These are phyloP conservation scores for Fusarium coicis DNA, from an alignment of 2,329 filamentous ascomycete genomes.

Conservation along the genomic window DNA sequence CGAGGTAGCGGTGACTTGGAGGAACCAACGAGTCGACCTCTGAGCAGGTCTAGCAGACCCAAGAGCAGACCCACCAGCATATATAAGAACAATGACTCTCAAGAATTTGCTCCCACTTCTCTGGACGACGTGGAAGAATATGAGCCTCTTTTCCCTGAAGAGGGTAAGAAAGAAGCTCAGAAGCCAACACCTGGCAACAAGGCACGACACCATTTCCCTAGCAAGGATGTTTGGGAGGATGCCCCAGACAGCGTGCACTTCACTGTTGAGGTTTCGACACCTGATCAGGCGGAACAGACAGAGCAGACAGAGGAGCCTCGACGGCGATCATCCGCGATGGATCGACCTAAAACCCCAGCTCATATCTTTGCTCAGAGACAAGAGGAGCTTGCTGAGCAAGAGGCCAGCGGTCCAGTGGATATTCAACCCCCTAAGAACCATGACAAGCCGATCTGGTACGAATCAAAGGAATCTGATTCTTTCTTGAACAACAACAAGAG, in stretches of 20 bases:
- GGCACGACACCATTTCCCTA: constrained; percentile 81
- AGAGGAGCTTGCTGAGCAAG: constrained; percentile 71
- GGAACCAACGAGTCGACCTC: constrained; percentile 69
- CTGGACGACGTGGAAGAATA: constrained; percentile 93
- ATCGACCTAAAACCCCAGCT: constrained; percentile 64
- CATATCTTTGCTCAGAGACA: constrained; percentile 74
- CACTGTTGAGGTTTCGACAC: constrained; percentile 85
- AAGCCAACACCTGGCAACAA: constrained; percentile 57
- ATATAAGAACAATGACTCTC: constrained; percentile 64
- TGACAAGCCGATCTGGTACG: constrained; percentile 57
- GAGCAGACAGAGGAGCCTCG: constrained; percentile 54
- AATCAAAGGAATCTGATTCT: constrained; percentile 54
- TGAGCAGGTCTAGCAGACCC: constrained; percentile 56
- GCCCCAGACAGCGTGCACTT: constrained; percentile 85
- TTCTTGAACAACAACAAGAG: constrained; percentile 61
- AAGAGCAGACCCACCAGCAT: constrained; percentile 63
- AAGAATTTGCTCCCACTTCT: constrained; percentile 71
- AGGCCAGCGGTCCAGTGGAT: constrained; percentile 50
- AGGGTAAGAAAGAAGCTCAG: constrained; percentile 65
- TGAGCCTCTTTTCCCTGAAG: constrained; percentile 91
- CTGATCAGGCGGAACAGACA: constrained; percentile 59
- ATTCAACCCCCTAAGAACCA: constrained; percentile 45
- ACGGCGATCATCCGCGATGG: constrained; percentile 48
- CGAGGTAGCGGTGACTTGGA: constrained; percentile 68
- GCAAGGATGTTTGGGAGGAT: constrained; percentile 97